Percentiles rank a stretch among this genome's conserved stretches.
These are phyloP conservation scores for Funneliformis caledonium DNA, from an alignment of 371 early-diverging fungal genomes.

Conservation along the genomic window DNA sequence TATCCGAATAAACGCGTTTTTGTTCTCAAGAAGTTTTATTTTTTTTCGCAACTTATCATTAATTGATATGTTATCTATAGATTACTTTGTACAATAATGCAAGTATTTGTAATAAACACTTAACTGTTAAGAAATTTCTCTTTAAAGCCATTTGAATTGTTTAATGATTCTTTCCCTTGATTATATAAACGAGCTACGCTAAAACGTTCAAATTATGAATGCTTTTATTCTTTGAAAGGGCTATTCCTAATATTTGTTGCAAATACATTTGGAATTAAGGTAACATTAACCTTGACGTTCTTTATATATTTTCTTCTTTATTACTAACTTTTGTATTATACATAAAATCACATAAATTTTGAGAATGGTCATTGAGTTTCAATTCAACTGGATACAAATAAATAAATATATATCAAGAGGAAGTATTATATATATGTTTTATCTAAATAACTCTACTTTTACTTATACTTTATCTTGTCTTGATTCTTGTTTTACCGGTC, in stretches of 20 bases:
- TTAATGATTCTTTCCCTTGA: too few species aligned
- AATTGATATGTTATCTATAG: too few species aligned
- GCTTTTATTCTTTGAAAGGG: neutral
- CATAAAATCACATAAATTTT: neutral
- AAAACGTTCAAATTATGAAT: neutral
- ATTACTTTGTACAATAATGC: too few species aligned
- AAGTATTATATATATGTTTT: too few species aligned
- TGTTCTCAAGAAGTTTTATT: too few species aligned
- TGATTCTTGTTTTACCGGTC: constrained; percentile 48
- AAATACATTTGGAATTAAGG: neutral
- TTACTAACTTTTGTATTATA: neutral
- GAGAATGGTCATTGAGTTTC: neutral
- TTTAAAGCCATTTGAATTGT: too few species aligned
- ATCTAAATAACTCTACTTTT: neutral
- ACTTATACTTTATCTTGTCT: neutral
- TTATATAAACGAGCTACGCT: too few species aligned
- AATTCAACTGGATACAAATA: neutral
- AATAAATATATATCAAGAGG: neutral
- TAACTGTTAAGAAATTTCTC: too few species aligned
- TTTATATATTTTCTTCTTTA: neutral
- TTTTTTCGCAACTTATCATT: too few species aligned
- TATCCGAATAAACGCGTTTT: too few species aligned
- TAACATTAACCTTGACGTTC: neutral
- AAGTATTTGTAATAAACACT: too few species aligned
- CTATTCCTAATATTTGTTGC: neutral